Evolutionary conservation across 345 rosid genomes (phyloP), one percentile per base, ranked within the genome.

Genomic region (Iberis pinnata): DNA sequence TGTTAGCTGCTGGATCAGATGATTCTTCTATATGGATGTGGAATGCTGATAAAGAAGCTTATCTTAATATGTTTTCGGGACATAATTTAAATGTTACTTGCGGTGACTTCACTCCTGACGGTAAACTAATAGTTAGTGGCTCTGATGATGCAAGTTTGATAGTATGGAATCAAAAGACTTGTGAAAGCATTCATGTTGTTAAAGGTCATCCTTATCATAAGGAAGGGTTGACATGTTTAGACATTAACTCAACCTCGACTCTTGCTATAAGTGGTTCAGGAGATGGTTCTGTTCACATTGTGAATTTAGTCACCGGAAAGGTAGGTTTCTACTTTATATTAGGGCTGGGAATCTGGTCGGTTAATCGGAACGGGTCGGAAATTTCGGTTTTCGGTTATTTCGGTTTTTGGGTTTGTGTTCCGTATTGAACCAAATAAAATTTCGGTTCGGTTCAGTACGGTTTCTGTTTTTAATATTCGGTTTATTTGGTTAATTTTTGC

Each of bases 61-160:
- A 69, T 69, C 89, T 87, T 18, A 78, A 76, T 58, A 78, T 77
- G 68, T 90, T 87, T 70, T 67, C 82, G 1, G 96, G 98, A n/a
- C 98, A 90, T 45, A 79, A 79, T 8, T 65, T 61, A 15, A 74
- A 65, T 35, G 93, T 87, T 5, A 79, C 92, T 16, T 87, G 96
- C 65, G 98, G 98, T 69, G 95, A 79, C 78, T 90, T 87, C 58
- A 92, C 95, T 4, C 90, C 95, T 50, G 95, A 92, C 49, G 95
- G 98, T 53, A 84, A 88, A 77, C 77, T 78, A 27, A 76, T 92
- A 20, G 88, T 96, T 63, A 88, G 86, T 39, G 96, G 96, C 53
- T 92, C 95, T 27, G 88, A 82, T 70, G 98, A 92, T 78, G 89
- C 88, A 43, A 82, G 89, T 42, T 45, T 92, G 77, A 81, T 92